Evolutionary conservation across 768 basidiomycete genomes (phyloP), one percentile per base, ranked within the genome.

Genomic region (Termitomyces sp.): DNA sequence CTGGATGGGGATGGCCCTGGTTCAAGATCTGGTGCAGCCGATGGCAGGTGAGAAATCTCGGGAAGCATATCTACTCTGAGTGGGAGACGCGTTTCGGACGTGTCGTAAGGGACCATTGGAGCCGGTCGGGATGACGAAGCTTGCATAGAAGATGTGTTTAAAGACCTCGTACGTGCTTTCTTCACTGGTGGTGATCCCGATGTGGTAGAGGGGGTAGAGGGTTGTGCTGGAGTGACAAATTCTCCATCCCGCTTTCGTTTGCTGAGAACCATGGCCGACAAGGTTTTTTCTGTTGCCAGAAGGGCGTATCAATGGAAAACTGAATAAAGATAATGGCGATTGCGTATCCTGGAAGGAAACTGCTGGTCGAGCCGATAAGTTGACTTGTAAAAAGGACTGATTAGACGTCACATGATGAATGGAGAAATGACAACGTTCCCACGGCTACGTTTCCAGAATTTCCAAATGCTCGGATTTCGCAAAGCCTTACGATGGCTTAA

Each of bases 191-290:
- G 56, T 17, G 52, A n/a, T 48, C 46, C 55, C 23, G 55, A 21
- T 35, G 40, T 7, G 5, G 28, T 4, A n/a, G 50, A 40, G 7
- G 46, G 11, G 14, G n/a, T 11, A 51, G 50, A 12, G 16, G 35
- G 17, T 49, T 49, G 30, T 30, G 34, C 48, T n/a, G 25, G 30
- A 12, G 57, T 25, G 17, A 63, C 59, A 23, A 70, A 67, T 17
- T 68, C 64, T 19, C 65, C 70, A 47, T 66, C 66, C 19, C 65
- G 59, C 56, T 70, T 67, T 27, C 71, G 67, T 51, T 72, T 71
- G 44, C 53, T 43, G 16, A 61, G 58, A 35, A 62, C 58, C 66
- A 66, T 67, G n/a, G 12, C 37, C 34, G 9, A 37, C n/a, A 12
- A 2, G 1, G 2, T 3, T 6, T 11, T 1, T 35, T n/a, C n/a